Evolutionary conservation across 169 alveolate species (phyloP), one percentile per base, ranked within the genome.

Genomic region (Babesia ovis): DNA sequence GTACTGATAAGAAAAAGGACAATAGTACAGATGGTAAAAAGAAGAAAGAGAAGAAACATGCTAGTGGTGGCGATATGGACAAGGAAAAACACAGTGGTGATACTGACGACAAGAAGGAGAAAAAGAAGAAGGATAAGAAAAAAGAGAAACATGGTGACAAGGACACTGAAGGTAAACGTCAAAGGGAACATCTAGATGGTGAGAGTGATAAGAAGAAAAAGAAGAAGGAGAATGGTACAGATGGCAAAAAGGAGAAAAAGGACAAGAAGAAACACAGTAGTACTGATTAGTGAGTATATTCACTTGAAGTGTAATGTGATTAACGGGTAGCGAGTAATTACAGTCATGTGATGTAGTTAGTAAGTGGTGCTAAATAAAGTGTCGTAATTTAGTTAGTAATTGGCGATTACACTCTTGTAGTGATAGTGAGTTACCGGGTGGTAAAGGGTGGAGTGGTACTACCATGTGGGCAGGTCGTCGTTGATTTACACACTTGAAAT

Each of bases 131-230:
- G 64, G 77, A 39, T 23, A 45, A 64, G 27, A 56, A 81, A 39
- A 79, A 85, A 68, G 70, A 89, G 54, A 70, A 59, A 31, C 58
- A 82, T 73, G 64, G 85, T 46, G 61, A 55, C 42, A 79, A 83
- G 41, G 70, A n/a, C n/a, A n/a, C n/a, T n/a, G n/a, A n/a, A 69
- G 35, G 62, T 80, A 51, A 86, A 54, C 39, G 31, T n/a, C 46
- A 71, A 82, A 51, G 42, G 59, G 32, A 46, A 59, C 20, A 39
- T 34, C 18, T 54, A 55, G 68, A 54, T 37, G 23, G 18, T 4
- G 64, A 50, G 32, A 50, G 18, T 51, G 31, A 55, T 22, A 51
- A 76, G 27, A 58, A 61, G 23, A 68, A 45, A 12, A 25, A 14
- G 71, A 66, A 56, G 50, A 16, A 11, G 32, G 32, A 80, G 39